Evolutionary conservation across 2,329 filamentous ascomycete genomes (phyloP).

Genomic region (Colletotrichum liaoningense): DNA sequence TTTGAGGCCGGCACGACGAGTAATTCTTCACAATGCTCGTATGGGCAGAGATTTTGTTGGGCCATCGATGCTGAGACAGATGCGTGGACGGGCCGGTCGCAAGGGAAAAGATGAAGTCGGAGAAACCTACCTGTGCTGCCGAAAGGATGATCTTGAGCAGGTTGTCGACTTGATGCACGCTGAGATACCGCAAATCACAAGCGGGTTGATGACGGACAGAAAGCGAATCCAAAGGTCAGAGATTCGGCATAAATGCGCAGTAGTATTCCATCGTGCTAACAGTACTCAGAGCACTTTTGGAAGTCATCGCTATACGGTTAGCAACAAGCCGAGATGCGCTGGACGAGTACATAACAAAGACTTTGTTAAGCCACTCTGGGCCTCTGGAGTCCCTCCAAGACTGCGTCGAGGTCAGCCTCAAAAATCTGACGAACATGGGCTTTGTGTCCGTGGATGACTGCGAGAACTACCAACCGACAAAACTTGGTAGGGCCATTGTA

Average conservation of each 20-base stretch:
- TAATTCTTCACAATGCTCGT: slow-evolving; percentile 79
- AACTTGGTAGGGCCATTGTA: slow-evolving; percentile 77
- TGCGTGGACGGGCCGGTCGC: slow-evolving; percentile 81
- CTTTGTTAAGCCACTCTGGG: slow-evolving; percentile 71
- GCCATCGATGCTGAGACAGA: slow-evolving; percentile 83
- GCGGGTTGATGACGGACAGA: slow-evolving; percentile 75
- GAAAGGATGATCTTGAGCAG: slow-evolving; percentile 74
- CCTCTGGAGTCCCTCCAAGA: slow-evolving; percentile 59
- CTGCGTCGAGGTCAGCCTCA: slow-evolving; percentile 69
- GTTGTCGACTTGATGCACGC: slow-evolving; percentile 79
- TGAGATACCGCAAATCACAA: slow-evolving; percentile 76
- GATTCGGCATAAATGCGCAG: neutral
- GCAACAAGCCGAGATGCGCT: slow-evolving; percentile 74
- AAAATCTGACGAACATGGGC: slow-evolving; percentile 65
- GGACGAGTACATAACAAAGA: slow-evolving; percentile 75
- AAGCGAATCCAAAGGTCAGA: slow-evolving; percentile 73
- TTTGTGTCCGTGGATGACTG: slow-evolving; percentile 65
- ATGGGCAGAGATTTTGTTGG: slow-evolving; percentile 84
- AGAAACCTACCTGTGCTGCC: slow-evolving; percentile 82
- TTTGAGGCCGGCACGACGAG: slow-evolving; percentile 70
- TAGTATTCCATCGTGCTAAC: neutral
- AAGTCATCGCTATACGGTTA: slow-evolving; percentile 75
- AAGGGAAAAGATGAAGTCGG: slow-evolving; percentile 84
- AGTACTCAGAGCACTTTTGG: slow-evolving; percentile 72
- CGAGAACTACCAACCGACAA: slow-evolving; percentile 69